A percentile compares a stretch with the other conserved stretches of the same genome.
These are phyloP conservation scores for Vicia faba DNA, from an alignment of 306 rosid species.

Conservation along the genomic window DNA sequence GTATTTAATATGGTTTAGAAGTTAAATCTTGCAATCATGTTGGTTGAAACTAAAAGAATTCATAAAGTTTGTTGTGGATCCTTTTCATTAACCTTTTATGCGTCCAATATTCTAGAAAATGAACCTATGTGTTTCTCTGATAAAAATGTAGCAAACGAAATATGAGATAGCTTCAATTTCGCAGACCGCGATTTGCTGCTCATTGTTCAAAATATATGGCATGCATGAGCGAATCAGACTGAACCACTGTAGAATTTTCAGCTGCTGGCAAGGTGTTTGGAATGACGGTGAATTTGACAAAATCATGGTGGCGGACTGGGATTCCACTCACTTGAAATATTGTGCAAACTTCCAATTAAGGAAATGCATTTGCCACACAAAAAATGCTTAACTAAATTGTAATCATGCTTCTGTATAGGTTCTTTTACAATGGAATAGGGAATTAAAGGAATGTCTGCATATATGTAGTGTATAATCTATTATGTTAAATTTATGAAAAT, in stretches of 20 bases:
- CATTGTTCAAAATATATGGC: background rate
- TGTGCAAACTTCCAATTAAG: background rate
- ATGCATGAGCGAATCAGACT: too few relatives aligned
- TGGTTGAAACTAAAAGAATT: background rate
- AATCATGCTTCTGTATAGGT: background rate
- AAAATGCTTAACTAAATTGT: background rate
- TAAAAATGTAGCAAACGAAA: conserved; percentile 1
- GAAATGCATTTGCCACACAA: background rate
- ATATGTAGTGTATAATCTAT: conserved; percentile 8
- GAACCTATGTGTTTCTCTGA: conserved; percentile 3
- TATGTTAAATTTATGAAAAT: background rate
- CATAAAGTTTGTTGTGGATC: background rate
- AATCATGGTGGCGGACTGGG: background rate
- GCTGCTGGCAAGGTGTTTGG: background rate
- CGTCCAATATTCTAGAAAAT: background rate
- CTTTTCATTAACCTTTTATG: background rate
- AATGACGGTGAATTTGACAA: background rate
- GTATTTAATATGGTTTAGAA: conserved; percentile 19
- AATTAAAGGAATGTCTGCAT: background rate
- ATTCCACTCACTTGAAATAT: background rate
- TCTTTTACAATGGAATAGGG: background rate
- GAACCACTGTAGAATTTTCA: too few relatives aligned
- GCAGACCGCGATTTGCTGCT: background rate
- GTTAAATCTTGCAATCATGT: conserved; percentile 8
- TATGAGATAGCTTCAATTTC: background rate